A percentile compares a stretch with the other conserved stretches of the same genome.
Conservation (phyloP, 495 filamentous ascomycete species). For the Hypoxylon perforatum region DNA sequence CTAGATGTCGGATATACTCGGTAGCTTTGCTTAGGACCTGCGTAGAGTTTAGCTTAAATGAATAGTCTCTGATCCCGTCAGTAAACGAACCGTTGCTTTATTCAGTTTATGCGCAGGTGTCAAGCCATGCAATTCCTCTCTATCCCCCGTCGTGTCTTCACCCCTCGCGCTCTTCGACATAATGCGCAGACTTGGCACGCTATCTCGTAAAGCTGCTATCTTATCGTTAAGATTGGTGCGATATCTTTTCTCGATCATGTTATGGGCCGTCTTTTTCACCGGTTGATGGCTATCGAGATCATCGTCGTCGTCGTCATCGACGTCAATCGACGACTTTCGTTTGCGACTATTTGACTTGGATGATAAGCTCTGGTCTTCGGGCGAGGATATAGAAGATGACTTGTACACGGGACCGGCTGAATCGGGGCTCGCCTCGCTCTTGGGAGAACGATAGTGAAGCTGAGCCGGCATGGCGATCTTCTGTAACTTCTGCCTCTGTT, state of each 20-base stretch:
- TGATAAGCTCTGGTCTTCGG: conserved; percentile 53
- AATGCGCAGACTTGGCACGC: conserved; percentile 85
- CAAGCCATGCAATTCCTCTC: conserved; percentile 81
- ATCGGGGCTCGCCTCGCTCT: conserved; percentile 61
- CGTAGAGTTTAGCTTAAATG: conserved; percentile 23
- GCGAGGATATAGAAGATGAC: conserved; percentile 57
- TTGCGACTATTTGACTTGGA: conserved; percentile 65
- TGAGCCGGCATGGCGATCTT: conserved; percentile 68
- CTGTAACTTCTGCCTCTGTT: conserved; percentile 64
- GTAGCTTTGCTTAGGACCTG: conserved; percentile 89
- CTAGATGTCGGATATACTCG: conserved; percentile 93
- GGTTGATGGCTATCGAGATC: conserved; percentile 73
- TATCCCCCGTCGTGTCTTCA: conserved; percentile 74
- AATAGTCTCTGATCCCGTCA: neutral
- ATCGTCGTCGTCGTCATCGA: conserved; percentile 59
- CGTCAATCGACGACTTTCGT: conserved; percentile 70
- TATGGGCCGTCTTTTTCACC: conserved; percentile 94
- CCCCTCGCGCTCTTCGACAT: conserved; percentile 75
- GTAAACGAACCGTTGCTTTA: conserved; percentile 80
- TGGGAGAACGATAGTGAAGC: conserved; percentile 64
- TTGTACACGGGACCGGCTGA: conserved; percentile 57
- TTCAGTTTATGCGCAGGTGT: conserved; percentile 91
- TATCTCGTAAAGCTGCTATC: conserved; percentile 89
- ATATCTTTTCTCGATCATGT: conserved; percentile 97
- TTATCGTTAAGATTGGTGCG: conserved; percentile 97